A percentile compares a stretch with the other conserved stretches of the same genome.
phyloP scores from a whole-genome alignment of 1,284 basidiomycete species.

The Peniophora sp. region DNA sequence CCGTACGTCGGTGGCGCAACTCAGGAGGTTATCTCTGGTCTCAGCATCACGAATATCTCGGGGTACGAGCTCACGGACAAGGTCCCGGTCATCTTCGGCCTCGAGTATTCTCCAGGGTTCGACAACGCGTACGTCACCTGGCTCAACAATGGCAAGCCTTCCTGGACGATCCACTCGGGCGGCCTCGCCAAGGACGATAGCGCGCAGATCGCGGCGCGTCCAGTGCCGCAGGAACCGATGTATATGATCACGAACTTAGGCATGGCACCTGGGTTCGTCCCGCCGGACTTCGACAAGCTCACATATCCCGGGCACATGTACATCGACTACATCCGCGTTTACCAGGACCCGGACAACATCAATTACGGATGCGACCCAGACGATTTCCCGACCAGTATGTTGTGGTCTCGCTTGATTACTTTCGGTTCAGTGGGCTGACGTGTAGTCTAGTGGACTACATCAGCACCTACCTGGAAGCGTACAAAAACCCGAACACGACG shows the following conservation, averaged over 20 bases:
- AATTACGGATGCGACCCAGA: not conserved
- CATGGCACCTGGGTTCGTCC: conserved; percentile 73
- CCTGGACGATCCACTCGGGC: conserved; percentile 71
- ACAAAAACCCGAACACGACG: not conserved
- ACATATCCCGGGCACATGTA: conserved; percentile 65
- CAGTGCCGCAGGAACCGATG: conserved; percentile 82
- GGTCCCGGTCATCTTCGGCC: conserved; percentile 51
- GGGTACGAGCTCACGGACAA: conserved; percentile 23
- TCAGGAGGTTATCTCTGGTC: conserved; percentile 36
- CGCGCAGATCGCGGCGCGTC: conserved; percentile 65
- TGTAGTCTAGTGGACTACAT: not conserved
- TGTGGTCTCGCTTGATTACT: not conserved
- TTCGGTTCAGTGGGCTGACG: too few species aligned
- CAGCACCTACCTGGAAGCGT: conserved; percentile 8
- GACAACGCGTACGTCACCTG: conserved; percentile 66
- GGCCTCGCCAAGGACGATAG: conserved; percentile 63
- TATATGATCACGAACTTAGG: conserved; percentile 80
- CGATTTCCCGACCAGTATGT: conserved; percentile 1
- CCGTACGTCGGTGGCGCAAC: conserved; percentile 43
- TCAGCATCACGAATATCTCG: conserved; percentile 4
- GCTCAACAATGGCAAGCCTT: conserved; percentile 55
- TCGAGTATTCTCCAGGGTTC: conserved; percentile 48
- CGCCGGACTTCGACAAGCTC: conserved; percentile 58
- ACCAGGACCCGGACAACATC: conserved; percentile 58
- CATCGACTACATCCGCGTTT: conserved; percentile 82